Evolutionary conservation across 2,329 filamentous ascomycete genomes (phyloP).

Genomic region (Diaporthe australafricana): DNA sequence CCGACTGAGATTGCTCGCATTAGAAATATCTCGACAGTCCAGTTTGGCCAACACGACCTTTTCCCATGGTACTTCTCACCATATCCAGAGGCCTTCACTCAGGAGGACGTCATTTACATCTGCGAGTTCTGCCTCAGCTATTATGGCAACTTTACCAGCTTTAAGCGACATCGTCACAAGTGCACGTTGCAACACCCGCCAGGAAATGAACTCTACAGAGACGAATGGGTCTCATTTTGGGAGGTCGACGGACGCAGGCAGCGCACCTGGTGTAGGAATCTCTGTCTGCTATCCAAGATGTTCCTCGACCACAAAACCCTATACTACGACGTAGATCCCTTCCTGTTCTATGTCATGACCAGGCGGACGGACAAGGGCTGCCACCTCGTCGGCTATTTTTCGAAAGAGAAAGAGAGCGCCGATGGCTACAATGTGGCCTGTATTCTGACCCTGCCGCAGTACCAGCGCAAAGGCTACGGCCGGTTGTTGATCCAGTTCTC

Average conservation of each 20-base stretch:
- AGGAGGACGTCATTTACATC: conserved; percentile 92
- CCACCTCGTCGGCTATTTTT: conserved; percentile 99
- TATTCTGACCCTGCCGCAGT: conserved; percentile 96
- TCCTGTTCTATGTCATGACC: conserved; percentile 98
- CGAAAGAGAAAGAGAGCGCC: conserved; percentile 96
- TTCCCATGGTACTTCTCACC: conserved; percentile 99
- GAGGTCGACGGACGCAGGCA: conserved; percentile 96
- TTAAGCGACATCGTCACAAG: conserved; percentile 87
- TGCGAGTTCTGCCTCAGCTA: conserved; percentile 98
- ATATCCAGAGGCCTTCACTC: conserved; percentile 89
- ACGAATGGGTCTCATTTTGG: conserved; percentile 94
- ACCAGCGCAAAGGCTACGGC: conserved; percentile 94
- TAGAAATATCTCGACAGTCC: conserved; percentile 91
- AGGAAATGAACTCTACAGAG: conserved; percentile 97
- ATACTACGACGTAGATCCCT: conserved; percentile 99
- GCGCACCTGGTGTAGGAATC: conserved; percentile 94
- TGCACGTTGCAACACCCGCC: conserved; percentile 93
- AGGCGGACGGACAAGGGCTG: conserved; percentile 88
- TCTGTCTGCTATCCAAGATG: conserved; percentile 94
- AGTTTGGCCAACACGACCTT: conserved; percentile 92
- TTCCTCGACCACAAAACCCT: conserved; percentile 98
- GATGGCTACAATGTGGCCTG: conserved; percentile 98
- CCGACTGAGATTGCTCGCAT: conserved; percentile 97
- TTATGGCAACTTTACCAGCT: conserved; percentile 85
- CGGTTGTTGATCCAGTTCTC: conserved; percentile 95